A percentile compares a stretch with the other conserved stretches of the same genome.
Conservation (phyloP, 73 alveolate genomes). For the Effrenium voratum region DNA sequence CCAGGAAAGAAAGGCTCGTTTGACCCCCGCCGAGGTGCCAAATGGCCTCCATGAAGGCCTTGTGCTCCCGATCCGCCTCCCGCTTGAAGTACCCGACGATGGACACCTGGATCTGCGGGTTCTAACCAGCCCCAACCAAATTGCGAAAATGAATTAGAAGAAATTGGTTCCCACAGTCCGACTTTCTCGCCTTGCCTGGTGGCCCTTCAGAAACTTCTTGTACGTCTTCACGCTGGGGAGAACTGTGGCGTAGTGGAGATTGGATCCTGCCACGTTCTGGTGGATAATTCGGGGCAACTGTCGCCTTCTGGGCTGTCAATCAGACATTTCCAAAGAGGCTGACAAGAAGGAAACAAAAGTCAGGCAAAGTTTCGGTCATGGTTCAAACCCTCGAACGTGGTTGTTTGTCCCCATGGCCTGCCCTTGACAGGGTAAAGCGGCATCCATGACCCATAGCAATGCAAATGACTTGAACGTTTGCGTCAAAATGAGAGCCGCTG, state of each 20-base stretch:
- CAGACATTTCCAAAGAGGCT: neutral
- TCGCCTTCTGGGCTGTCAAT: neutral
- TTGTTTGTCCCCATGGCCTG: neutral
- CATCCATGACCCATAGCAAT: neutral
- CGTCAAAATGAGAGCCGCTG: too few relatives aligned
- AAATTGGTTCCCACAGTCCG: neutral
- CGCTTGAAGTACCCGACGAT: conserved; percentile 73
- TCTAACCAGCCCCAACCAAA: neutral
- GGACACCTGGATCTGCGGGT: conserved; percentile 5
- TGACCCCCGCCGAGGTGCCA: too few relatives aligned
- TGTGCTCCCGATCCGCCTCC: conserved; percentile 91
- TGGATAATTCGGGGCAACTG: neutral
- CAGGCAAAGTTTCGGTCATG: neutral
- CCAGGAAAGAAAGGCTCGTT: too few relatives aligned
- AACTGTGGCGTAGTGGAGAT: conserved; percentile 65
- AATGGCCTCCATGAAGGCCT: too few relatives aligned
- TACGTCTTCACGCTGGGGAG: conserved; percentile 38
- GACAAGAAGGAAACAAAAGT: neutral
- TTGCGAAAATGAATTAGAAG: neutral
- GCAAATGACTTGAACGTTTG: too few relatives aligned
- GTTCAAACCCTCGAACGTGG: too few relatives aligned
- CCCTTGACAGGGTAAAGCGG: neutral
- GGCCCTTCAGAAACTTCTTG: conserved; percentile 66
- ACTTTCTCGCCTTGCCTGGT: conserved; percentile 14
- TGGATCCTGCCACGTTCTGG: conserved; percentile 15